Percentiles rank a stretch among this genome's conserved stretches.
Evolutionary conservation across 2,329 filamentous ascomycete species (phyloP).

Genomic region (Dothistroma pini): DNA sequence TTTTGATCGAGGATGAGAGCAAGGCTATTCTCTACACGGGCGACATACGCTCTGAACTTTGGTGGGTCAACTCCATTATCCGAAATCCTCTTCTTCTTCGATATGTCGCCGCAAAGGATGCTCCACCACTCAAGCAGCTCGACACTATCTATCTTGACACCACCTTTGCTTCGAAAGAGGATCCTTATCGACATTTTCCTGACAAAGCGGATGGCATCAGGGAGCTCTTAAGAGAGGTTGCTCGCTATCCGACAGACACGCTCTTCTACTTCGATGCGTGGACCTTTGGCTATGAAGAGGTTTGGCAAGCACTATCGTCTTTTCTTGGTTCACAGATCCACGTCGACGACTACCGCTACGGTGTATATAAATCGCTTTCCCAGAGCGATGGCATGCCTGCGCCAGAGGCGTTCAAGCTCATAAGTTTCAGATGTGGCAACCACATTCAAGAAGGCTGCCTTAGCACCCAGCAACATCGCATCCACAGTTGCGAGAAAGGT

Average conservation of each 20-base stretch:
- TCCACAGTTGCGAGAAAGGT: slow-evolving; percentile 85
- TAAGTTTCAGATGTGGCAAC: slow-evolving; percentile 74
- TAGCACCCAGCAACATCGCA: slow-evolving; percentile 57
- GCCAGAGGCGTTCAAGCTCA: slow-evolving; percentile 63
- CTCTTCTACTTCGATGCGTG: slow-evolving; percentile 81
- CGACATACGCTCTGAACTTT: slow-evolving; percentile 79
- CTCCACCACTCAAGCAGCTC: slow-evolving; percentile 60
- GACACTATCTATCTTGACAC: slow-evolving; percentile 89
- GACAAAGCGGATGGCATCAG: slow-evolving; percentile 70
- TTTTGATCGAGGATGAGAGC: slow-evolving; percentile 71
- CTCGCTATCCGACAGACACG: slow-evolving; percentile 66
- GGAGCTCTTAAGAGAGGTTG: slow-evolving; percentile 68
- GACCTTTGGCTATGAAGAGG: slow-evolving; percentile 92
- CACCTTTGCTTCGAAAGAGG: slow-evolving; percentile 60
- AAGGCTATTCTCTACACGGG: slow-evolving; percentile 83
- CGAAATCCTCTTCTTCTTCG: slow-evolving; percentile 71
- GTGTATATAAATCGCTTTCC: slow-evolving; percentile 62
- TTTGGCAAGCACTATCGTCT: slow-evolving; percentile 77
- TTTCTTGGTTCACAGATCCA: slow-evolving; percentile 70
- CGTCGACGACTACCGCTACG: slow-evolving; percentile 74
- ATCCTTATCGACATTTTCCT: slow-evolving; percentile 51
- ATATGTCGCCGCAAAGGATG: slow-evolving; percentile 47
- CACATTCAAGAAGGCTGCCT: slow-evolving; percentile 65
- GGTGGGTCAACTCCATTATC: slow-evolving; percentile 73
- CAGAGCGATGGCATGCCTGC: slow-evolving; percentile 41